phyloP scores from a whole-genome alignment of 2,329 filamentous ascomycete species.

The Ceratocystis eucalypticola region DNA sequence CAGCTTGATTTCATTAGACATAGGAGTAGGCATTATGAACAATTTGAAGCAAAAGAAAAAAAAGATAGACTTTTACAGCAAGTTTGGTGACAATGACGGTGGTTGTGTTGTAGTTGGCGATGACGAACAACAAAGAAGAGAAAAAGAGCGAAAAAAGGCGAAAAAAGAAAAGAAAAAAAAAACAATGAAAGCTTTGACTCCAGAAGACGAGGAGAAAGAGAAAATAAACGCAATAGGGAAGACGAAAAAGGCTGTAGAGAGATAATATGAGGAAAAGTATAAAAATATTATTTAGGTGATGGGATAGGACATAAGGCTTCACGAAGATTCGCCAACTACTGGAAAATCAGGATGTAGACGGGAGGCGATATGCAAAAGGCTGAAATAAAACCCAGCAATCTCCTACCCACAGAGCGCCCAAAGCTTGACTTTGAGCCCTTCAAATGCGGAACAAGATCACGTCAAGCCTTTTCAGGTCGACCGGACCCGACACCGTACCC shows the following conservation, averaged over 20 bases:
- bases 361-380: not conserved
- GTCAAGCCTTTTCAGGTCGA: not conserved
- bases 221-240: not conserved
- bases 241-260: not conserved
- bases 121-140: not conserved
- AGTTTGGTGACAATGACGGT: not conserved
- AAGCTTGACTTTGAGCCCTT: not conserved
- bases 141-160: not conserved
- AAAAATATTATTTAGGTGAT: not conserved
- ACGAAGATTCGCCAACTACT: not conserved
- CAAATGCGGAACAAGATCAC: not conserved
- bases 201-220: not conserved
- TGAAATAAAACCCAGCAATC: not conserved
- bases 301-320: not conserved
- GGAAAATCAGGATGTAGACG: not conserved
- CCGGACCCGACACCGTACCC: not conserved
- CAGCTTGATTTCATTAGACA: conserved; percentile 42
- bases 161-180: not conserved
- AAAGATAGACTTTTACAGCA: not conserved
- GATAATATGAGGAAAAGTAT: not conserved
- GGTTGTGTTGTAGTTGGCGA: not conserved
- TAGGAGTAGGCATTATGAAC: conserved; percentile 23
- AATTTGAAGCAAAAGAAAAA: not conserved
- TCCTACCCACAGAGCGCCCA: not conserved
- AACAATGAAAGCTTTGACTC: not conserved